Percentiles rank a stretch among this genome's conserved stretches.
Evolutionary conservation across 495 filamentous ascomycete genomes (phyloP).

Genomic region (Neurospora sp.): DNA sequence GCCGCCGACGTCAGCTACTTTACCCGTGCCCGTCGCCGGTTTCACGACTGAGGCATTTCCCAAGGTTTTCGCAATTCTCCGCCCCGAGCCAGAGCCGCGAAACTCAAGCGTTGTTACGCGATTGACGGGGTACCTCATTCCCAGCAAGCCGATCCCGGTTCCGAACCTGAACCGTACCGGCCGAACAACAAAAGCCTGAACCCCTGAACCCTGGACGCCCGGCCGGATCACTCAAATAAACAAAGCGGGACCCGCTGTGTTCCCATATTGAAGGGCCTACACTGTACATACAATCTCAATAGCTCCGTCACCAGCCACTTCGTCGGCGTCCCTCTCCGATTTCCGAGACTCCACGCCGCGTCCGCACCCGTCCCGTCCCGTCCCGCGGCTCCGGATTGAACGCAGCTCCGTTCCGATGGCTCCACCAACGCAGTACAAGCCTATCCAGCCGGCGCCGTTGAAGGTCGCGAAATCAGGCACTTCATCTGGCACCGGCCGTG

Average conservation of each 20-base stretch:
- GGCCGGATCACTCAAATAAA: background rate
- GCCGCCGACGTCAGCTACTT: background rate
- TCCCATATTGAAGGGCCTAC: background rate
- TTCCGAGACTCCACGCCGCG: background rate
- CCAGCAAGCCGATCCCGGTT: background rate
- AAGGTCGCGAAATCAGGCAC: constrained; percentile 1
- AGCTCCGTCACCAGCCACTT: background rate
- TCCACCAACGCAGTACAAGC: constrained; percentile 5
- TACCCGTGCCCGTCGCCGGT: background rate
- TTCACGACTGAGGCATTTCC: background rate
- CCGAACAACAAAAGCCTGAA: background rate
- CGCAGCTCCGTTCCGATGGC: background rate
- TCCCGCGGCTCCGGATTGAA: background rate
- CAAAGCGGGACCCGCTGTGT: background rate
- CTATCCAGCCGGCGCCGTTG: constrained; percentile 12
- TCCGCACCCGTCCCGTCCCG: background rate
- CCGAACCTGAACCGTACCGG: background rate
- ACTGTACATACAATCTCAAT: background rate
- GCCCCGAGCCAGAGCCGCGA: background rate
- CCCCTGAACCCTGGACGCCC: background rate
- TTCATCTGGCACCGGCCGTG: background rate
- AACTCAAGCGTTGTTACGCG: background rate
- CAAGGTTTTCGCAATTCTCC: background rate
- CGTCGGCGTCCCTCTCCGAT: background rate
- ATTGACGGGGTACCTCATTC: background rate